Evolutionary conservation across 768 basidiomycete species (phyloP).

Genomic region (Imleria badia): DNA sequence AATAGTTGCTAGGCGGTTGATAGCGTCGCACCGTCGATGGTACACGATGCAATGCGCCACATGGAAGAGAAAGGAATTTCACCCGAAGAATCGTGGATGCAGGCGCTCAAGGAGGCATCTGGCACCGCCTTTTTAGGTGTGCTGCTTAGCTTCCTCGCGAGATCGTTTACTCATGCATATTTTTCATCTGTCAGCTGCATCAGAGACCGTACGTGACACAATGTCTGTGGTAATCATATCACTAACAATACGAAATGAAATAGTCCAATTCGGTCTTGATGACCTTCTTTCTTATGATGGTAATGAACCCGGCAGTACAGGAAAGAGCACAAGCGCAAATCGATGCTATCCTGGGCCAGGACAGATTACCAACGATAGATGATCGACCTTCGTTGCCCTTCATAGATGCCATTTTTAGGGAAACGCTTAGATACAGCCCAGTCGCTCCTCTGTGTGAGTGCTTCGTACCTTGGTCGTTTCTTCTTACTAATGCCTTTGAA

Average conservation of each 20-base stretch:
- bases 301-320: conserved; percentile 11
- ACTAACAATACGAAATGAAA: too few relatives aligned
- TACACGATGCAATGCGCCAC: background rate
- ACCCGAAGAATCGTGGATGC: background rate
- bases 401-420: conserved; percentile 35
- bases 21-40: background rate
- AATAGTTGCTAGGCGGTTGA: background rate
- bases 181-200: background rate
- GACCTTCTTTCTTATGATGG: conserved; percentile 3
- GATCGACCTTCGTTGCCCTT: conserved; percentile 31
- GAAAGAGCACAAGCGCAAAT: conserved; percentile 6
- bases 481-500: background rate
- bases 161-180: background rate
- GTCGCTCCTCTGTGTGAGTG: conserved; percentile 3
- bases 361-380: conserved; percentile 9
- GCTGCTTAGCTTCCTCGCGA: background rate
- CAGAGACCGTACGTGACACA: background rate
- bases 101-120: background rate
- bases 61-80: background rate
- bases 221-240: too few relatives aligned
- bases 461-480: background rate
- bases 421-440: conserved; percentile 14
- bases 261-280: conserved; percentile 2
- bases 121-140: background rate
- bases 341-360: conserved; percentile 15